Evolutionary conservation across 768 basidiomycete species (phyloP), one percentile per base, ranked within the genome.

Genomic region (Saitozyma podzolica): DNA sequence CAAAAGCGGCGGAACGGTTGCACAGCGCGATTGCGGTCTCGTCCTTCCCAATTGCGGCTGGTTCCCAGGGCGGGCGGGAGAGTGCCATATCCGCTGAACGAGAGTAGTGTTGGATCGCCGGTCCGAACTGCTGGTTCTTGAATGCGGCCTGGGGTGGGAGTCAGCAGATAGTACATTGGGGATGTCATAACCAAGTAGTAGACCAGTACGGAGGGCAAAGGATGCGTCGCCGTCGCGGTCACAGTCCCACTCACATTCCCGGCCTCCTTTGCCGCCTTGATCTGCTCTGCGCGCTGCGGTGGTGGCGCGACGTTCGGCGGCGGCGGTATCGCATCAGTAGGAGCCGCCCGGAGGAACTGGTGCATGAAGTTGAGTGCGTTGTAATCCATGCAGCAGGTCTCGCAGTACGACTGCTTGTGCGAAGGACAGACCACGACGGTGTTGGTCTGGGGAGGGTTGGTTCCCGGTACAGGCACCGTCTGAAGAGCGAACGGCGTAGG

Each of bases 1-100:
- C 85, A 80, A 88, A 88, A 8, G 96, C 89, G 0, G 93, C 91
- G 14, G 91, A 91, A 56, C 96, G 86, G 79, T 99, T 99, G 63
- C 91, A 92, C 54, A 99, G 77, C 64, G 92, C 85, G 39, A 91
- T 89, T 11, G 91, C 89, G 52, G 96, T 84, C 73, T 99, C 96
- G 68, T 99, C 96, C 61, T 91, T 86, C 81, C 90, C 86, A 65
- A 66, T 8, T 29, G 60, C 56, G 8, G 64, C 50, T 4, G 40
- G 55, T 41, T 66, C 64, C 64, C 64, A 66, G 39, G 64, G 64
- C n/a, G 64, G 64, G 9, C 64, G 55, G 16, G 56, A 54, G n/a
- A 66, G 42, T 7, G 64, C 64, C 64, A 66, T 66, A 58, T 66
- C 60, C 20, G 64, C 64, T 29, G 64, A 66, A 47, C 50, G 19